Evolutionary conservation across 2,329 filamentous ascomycete species (phyloP), one percentile per base, ranked within the genome.

Genomic region (Xylariomycetidae sp.): DNA sequence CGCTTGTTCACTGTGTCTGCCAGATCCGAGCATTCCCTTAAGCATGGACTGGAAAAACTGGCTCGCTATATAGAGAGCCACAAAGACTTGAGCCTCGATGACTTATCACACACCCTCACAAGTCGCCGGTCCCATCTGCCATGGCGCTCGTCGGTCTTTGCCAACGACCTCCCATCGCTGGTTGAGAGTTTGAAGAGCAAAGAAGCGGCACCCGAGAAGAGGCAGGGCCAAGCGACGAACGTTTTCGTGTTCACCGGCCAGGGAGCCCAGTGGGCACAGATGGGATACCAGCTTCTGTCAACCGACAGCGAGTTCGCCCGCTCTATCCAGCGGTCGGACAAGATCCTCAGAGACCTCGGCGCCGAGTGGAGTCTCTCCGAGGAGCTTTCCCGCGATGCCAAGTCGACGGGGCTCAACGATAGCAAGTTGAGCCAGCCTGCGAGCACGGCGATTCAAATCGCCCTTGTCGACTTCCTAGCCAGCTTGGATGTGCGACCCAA

Each of bases 401-500:
- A 17, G 6, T 27, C 34, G 2, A 38, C 43, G 4, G 14, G 22
- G 6, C 30, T 48, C 6, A 30, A 43, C 30, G 13, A 34, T 6
- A 41, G 49, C 1, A 34, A 46, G 9, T 33, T 46, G 17, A 42
- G 41, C 13, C 45, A 48, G 16, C 41, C 45, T 5, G 28, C 40
- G 11, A 40, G 33, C 2, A 46, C 41, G 7, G 40, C 37, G 5
- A 30, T 48, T 16, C 45, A 48, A 16, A 29, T 48, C 17, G 36
- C 34, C 4, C 42, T 60, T 3, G 50, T 58, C 2, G 46, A 56
- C 22, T 32, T 58, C 0, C 37, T 62, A 4, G 27, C 23, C 7
- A 33, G 18, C 6, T 48, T 42, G 15, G 51, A 44, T 2, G 29
- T 62, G 2, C 20, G 4, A 0, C 48, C 52, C 4, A 37, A 30